Evolutionary conservation across 768 basidiomycete genomes (phyloP), one percentile per base, ranked within the genome.

Genomic region (Leccinellum albellum): DNA sequence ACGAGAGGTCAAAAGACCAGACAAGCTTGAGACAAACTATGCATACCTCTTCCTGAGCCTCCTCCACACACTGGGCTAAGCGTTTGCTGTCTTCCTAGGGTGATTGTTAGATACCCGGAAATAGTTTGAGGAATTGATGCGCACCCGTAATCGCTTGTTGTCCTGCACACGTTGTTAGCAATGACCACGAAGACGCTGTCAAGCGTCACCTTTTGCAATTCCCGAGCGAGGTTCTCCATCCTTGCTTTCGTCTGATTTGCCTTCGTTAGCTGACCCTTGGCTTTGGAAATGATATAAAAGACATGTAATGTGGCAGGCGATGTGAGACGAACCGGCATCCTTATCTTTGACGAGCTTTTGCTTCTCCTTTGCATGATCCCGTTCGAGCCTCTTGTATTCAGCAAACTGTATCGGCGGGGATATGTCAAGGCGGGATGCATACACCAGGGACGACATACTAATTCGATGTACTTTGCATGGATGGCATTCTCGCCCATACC

Each of bases 301-400:
- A 4, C 20, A 64, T 53, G 53, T 37, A 23, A 57, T 21, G 12
- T 51, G 33, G 26, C 21, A 23, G 50, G 49, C 24, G 20, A 44
- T 20, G 48, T 33, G 58, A 35, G 69, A 71, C 75, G 46, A 54
- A 91, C 90, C 89, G 61, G 89, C 84, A 74, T 94, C 92, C 76
- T 93, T 93, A 78, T 94, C 92, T 75, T 94, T 94, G 50, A 83
- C 78, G 29, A 94, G 78, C 67, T 94, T 94, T 76, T 94, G 91
- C 72, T 90, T 93, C 78, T 94, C 92, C 74, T 91, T 94, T 40
- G 91, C 86, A 66, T 93, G 88, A 68, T 93, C 91, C 61, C 92
- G 82, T 73, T 94, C 92, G 67, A 90, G 73, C 51, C 89, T 82
- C 70, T 93, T 93, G 70, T 91, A 76, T 72, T 94, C 91, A 65